Evolutionary conservation across 352 stramenopile species (phyloP).

Genomic region (Globisporangium spinosum): DNA sequence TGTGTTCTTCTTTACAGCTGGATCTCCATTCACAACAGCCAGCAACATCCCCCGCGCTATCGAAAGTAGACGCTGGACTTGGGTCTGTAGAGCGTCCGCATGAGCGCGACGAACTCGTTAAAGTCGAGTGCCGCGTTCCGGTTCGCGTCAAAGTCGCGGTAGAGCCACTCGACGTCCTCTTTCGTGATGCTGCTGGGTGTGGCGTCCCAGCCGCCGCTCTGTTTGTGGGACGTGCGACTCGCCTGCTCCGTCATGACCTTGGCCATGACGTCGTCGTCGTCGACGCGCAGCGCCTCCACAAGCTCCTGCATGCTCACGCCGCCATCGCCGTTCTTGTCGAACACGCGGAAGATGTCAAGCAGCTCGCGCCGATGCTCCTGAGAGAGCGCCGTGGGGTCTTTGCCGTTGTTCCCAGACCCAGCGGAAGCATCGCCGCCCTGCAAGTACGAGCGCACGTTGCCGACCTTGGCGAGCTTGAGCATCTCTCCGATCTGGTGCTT

Average conservation of each 20-base stretch:
- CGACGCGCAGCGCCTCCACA: slow-evolving; percentile 58
- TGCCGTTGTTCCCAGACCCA: slow-evolving; percentile 7
- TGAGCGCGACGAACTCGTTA: slow-evolving; percentile 63
- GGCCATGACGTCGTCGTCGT: slow-evolving; percentile 60
- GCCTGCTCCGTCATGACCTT: slow-evolving; percentile 36
- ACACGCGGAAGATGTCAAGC: slow-evolving; percentile 62
- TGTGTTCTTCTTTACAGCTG: too few species aligned
- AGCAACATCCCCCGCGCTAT: neutral
- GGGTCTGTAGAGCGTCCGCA: slow-evolving; percentile 43
- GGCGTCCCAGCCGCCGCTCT: neutral
- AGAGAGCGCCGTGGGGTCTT: slow-evolving; percentile 10
- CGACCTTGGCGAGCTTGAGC: slow-evolving; percentile 65
- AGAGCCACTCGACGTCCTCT: slow-evolving; percentile 53
- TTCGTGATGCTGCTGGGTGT: slow-evolving; percentile 44
- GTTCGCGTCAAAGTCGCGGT: slow-evolving; percentile 50
- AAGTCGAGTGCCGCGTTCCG: slow-evolving; percentile 56
- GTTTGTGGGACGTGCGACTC: slow-evolving; percentile 12
- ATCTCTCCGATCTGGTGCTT: slow-evolving; percentile 61
- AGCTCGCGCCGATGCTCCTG: slow-evolving; percentile 44
- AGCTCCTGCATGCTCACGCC: slow-evolving; percentile 71
- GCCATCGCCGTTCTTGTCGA: slow-evolving; percentile 64
- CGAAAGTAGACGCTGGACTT: slow-evolving; percentile 21
- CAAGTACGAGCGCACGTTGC: slow-evolving; percentile 48
- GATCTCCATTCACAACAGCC: too few species aligned
- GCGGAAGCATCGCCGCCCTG: slow-evolving; percentile 18